Conservation (phyloP, 768 basidiomycete species). For the Cystofilobasidium capitatum region DNA sequence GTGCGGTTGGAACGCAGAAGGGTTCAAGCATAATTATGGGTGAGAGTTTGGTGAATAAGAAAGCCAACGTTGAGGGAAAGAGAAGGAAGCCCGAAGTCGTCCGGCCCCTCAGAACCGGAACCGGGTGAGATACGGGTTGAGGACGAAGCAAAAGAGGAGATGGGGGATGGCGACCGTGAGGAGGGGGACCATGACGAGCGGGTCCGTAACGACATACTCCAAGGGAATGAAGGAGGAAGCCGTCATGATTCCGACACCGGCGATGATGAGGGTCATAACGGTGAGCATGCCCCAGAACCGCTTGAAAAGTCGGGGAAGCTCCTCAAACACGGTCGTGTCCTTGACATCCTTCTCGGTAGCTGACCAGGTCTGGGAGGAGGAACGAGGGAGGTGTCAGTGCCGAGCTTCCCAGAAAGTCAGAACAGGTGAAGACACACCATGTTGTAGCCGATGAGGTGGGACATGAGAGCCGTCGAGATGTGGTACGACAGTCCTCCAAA, state of each 20-base stretch:
- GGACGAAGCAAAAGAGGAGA: slow-evolving; percentile 55
- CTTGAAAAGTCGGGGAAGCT: slow-evolving; percentile 10
- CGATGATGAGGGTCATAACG: slow-evolving; percentile 6
- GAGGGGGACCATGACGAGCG: not conserved
- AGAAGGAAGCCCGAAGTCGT: no score
- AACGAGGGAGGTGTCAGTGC: not conserved
- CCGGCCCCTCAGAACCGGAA: slow-evolving; percentile 58
- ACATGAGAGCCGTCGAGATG: slow-evolving; percentile 28
- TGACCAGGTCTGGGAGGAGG: not conserved
- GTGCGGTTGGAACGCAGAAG: no score
- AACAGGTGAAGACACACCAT: not conserved
- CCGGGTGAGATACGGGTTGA: slow-evolving; percentile 83
- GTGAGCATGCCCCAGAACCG: slow-evolving; percentile 20
- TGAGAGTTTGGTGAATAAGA: no score
- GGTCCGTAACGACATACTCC: not conserved
- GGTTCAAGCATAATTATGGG: no score
- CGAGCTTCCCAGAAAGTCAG: not conserved
- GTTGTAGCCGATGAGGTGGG: slow-evolving; percentile 33
- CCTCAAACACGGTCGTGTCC: slow-evolving; percentile 8
- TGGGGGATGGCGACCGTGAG: slow-evolving; percentile 21
- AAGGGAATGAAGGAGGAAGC: slow-evolving; percentile 5
- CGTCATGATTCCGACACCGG: slow-evolving; percentile 7
- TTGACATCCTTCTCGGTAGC: slow-evolving; percentile 16
- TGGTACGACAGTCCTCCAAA: slow-evolving; percentile 10
- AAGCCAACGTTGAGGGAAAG: no score